phyloP scores from a whole-genome alignment of 2,329 filamentous ascomycete genomes.

The Fusarium sp. region DNA sequence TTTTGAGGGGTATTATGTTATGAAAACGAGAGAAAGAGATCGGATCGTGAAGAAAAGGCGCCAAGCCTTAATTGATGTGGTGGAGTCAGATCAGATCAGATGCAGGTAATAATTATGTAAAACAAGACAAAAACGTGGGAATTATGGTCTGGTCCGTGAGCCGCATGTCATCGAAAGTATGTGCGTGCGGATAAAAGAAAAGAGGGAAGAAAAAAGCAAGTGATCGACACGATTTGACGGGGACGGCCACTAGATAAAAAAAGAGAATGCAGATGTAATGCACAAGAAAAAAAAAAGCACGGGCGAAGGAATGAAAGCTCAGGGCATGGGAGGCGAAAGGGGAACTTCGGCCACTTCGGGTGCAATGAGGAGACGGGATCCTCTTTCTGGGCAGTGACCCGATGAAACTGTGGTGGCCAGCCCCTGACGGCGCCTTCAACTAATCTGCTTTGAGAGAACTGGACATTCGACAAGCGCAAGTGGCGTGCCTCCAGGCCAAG shows the following conservation, averaged over 20 bases:
- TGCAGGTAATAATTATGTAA: conserved; percentile 22
- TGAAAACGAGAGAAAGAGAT: not conserved
- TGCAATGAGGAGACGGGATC: conserved; percentile 1
- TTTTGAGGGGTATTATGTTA: conserved; percentile 2
- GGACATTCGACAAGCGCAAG: not conserved
- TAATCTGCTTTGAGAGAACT: not conserved
- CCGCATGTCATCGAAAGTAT: conserved; percentile 4
- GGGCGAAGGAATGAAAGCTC: not conserved
- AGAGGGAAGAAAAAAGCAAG: not conserved
- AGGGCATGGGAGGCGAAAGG: not conserved
- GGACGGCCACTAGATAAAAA: conserved; percentile 6
- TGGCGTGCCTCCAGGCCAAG: conserved; percentile 9
- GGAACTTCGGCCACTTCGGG: conserved; percentile 12
- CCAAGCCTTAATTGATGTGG: conserved; percentile 6
- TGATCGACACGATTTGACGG: conserved; percentile 6
- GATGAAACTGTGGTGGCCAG: not conserved
- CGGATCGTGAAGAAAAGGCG: not conserved
- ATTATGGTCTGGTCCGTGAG: conserved; percentile 19
- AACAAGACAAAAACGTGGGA: not conserved
- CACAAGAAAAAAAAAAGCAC: not conserved
- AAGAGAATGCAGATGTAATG: not conserved
- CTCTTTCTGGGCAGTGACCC: conserved; percentile 4
- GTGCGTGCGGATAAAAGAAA: not conserved
- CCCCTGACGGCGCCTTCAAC: not conserved
- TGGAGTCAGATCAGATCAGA: conserved; percentile 10